Evolutionary conservation across 1,139 yeast genomes (phyloP).

Genomic region (Suhomyces anneliseae): DNA sequence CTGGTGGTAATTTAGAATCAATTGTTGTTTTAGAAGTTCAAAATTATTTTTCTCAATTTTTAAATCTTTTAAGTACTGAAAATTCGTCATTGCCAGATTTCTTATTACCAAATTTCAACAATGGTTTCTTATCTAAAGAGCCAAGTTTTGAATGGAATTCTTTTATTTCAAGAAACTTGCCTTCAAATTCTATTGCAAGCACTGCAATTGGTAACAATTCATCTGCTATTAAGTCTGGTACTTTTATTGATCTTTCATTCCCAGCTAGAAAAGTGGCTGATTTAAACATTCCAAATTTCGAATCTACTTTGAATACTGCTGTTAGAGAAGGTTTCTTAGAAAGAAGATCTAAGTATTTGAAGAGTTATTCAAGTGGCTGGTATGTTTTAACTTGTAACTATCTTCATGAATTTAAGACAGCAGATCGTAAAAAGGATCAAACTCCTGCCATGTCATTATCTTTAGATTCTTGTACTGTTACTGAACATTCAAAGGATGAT

Average conservation of each 20-base stretch:
- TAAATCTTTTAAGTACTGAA: conserved; percentile 66
- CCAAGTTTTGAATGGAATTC: conserved; percentile 88
- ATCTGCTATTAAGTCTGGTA: conserved; percentile 35
- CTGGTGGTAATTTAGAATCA: conserved; percentile 86
- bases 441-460: conserved; percentile 86
- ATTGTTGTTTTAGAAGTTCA: conserved; percentile 87
- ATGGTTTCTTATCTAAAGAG: conserved; percentile 76
- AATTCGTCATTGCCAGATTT: conserved; percentile 66
- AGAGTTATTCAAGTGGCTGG: conserved; percentile 87
- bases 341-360: conserved; percentile 85
- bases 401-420: conserved; percentile 85
- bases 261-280: conserved; percentile 69
- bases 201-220: conserved; percentile 31
- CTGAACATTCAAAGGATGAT: conserved; percentile 78
- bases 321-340: conserved; percentile 82
- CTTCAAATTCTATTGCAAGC: conserved; percentile 32
- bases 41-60: conserved; percentile 71
- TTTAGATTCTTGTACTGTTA: conserved; percentile 75
- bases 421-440: conserved; percentile 80
- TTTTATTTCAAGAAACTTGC: conserved; percentile 68
- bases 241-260: conserved; percentile 73
- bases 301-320: conserved; percentile 68
- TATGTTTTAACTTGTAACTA: conserved; percentile 88
- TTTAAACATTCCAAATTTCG: conserved; percentile 63
- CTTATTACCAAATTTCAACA: conserved; percentile 64